Conservation (phyloP, 2,329 filamentous ascomycete genomes). For the Magnaporthiopsis poae region DNA sequence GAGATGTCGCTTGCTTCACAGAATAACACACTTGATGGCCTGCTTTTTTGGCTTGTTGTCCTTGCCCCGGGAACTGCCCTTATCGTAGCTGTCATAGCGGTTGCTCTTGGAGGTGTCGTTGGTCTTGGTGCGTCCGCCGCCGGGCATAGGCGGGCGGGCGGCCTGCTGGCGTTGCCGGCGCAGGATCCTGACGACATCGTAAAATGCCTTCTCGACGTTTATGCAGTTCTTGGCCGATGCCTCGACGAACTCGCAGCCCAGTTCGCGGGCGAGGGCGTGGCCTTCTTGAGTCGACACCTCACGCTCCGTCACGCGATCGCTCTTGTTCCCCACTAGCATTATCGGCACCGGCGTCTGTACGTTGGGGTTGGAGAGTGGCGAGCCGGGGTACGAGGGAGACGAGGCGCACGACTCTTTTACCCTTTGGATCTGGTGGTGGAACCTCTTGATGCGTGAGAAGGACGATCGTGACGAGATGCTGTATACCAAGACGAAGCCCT, state of each 20-base stretch:
- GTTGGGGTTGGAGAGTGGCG: conserved; percentile 52
- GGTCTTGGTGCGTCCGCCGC: conserved; percentile 10
- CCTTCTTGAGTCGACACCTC: conserved; percentile 96
- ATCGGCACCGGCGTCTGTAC: conserved; percentile 69
- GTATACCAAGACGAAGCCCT: conserved; percentile 95
- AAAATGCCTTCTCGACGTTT: conserved; percentile 97
- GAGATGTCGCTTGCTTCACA: neutral
- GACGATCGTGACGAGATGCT: conserved; percentile 95
- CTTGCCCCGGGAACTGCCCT: conserved; percentile 1
- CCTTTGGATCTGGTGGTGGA: conserved; percentile 92
- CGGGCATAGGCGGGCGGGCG: conserved; percentile 14
- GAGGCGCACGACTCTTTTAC: conserved; percentile 84
- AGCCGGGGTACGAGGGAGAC: conserved; percentile 68
- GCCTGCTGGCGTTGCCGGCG: conserved; percentile 42
- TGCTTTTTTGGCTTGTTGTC: conserved; percentile 4
- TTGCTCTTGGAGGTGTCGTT: conserved; percentile 3
- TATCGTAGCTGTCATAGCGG: conserved; percentile 1
- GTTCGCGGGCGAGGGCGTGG: conserved; percentile 76
- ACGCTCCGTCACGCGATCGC: conserved; percentile 87
- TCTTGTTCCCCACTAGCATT: conserved; percentile 98
- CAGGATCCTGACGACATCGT: conserved; percentile 87
- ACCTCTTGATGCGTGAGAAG: conserved; percentile 86
- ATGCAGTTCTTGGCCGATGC: conserved; percentile 96
- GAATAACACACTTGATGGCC: conserved; percentile 6
- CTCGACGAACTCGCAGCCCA: conserved; percentile 94